Percentiles rank a stretch among this genome's conserved stretches.
These are phyloP conservation scores for Flaveria linearis DNA, from an alignment of 129 eudicot species.

Conservation along the genomic window DNA sequence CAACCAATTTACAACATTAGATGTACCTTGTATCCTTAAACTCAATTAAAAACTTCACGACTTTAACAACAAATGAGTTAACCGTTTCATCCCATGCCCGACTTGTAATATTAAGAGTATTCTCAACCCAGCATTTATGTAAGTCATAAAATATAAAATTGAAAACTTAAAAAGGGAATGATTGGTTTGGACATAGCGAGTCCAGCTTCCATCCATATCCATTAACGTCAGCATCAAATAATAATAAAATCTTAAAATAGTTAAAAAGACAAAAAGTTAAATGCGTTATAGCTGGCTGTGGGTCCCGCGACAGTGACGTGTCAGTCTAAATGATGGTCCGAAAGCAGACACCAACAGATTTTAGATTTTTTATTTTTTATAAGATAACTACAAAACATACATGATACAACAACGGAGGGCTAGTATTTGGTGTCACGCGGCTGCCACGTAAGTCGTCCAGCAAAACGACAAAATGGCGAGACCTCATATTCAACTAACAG, in stretches of 20 bases:
- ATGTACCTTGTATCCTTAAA: too few relatives aligned
- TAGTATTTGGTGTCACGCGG: slow-evolving; percentile 35
- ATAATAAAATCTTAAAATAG: slow-evolving; percentile 13
- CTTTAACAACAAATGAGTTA: too few relatives aligned
- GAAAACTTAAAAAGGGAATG: too few relatives aligned
- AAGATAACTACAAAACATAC: slow-evolving; percentile 38
- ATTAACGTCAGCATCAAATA: slow-evolving; percentile 24
- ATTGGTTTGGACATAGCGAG: too few relatives aligned
- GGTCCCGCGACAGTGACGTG: slow-evolving; percentile 31
- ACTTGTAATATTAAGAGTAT: too few relatives aligned
- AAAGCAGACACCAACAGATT: slow-evolving; percentile 41
- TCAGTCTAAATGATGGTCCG: slow-evolving; percentile 35
- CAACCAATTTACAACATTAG: too few relatives aligned
- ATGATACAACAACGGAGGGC: slow-evolving; percentile 1
- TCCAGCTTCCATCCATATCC: slow-evolving; percentile 28
- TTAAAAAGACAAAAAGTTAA: slow-evolving; percentile 25
- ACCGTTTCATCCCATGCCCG: too few relatives aligned
- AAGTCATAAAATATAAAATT: too few relatives aligned
- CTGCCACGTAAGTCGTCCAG: slow-evolving; percentile 30
- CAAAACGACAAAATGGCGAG: slow-evolving; percentile 27
- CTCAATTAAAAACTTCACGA: too few relatives aligned
- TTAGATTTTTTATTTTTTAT: neutral
- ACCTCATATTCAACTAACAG: slow-evolving; percentile 28
- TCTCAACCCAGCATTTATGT: too few relatives aligned
- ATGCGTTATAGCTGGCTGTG: slow-evolving; percentile 46